A percentile compares a stretch with the other conserved stretches of the same genome.
Evolutionary conservation across 306 rosid genomes (phyloP).

Genomic region (Spatholobus suberectus): DNA sequence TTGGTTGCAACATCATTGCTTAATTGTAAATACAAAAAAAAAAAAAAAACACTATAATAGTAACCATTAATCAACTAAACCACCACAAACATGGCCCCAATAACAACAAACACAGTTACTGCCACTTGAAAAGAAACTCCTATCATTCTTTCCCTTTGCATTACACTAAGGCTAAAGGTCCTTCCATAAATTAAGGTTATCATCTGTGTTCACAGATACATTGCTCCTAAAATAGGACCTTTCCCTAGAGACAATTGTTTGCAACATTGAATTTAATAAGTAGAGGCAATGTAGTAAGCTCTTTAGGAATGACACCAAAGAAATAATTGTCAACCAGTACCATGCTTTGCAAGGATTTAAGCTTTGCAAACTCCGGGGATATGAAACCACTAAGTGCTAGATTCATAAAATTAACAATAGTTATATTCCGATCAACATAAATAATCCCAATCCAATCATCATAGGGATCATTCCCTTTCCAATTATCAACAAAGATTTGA

Average conservation of each 20-base stretch:
- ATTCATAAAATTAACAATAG: constrained; percentile 72
- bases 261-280: constrained; percentile 63
- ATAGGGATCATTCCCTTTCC: constrained; percentile 82
- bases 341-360: constrained; percentile 63
- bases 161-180: too few relatives aligned
- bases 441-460: too few relatives aligned
- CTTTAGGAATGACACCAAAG: constrained; percentile 66
- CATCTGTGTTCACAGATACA: constrained; percentile 52
- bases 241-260: constrained; percentile 69
- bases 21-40: too few relatives aligned
- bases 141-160: too few relatives aligned
- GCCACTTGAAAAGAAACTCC: constrained; percentile 44
- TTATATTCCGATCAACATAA: too few relatives aligned
- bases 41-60: too few relatives aligned
- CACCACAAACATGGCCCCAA: constrained; percentile 62
- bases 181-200: constrained; percentile 68
- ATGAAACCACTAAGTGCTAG: constrained; percentile 72
- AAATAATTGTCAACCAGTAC: constrained; percentile 71
- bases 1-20: too few relatives aligned
- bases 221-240: constrained; percentile 66
- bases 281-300: constrained; percentile 62
- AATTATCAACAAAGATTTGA: constrained; percentile 61
- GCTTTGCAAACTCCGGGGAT: constrained; percentile 62
- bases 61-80: too few relatives aligned
- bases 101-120: constrained; percentile 61